Percentiles rank a stretch among this genome's conserved stretches.
Conservation (phyloP, 139 green algal species). For the Pleodorina starrii region DNA sequence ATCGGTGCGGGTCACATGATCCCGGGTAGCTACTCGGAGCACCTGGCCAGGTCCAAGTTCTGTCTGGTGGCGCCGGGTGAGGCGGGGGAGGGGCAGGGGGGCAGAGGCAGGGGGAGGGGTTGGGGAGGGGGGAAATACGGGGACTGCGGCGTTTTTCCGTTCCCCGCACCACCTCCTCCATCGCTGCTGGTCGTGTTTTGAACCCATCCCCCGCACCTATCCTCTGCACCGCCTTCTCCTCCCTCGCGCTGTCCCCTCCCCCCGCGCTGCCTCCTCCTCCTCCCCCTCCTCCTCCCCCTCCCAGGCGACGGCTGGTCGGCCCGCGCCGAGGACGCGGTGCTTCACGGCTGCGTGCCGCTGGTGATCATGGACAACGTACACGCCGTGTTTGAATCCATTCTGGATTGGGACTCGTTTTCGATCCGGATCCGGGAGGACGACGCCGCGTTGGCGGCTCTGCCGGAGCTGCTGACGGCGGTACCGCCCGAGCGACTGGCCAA, state of each 20-base stretch:
- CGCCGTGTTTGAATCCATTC: conserved; percentile 48
- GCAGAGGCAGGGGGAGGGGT: neutral
- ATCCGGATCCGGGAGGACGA: conserved; percentile 47
- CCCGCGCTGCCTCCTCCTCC: too few relatives aligned
- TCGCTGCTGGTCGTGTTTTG: too few relatives aligned
- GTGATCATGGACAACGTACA: conserved; percentile 59
- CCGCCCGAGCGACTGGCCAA: neutral
- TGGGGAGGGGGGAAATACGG: neutral
- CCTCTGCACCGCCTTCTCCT: too few relatives aligned
- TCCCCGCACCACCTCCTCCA: too few relatives aligned
- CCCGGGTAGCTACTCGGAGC: conserved; percentile 36
- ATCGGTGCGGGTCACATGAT: conserved; percentile 32
- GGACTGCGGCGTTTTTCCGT: too few relatives aligned
- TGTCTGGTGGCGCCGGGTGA: conserved; percentile 54
- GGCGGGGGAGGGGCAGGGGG: neutral
- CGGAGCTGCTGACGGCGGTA: conserved; percentile 4
- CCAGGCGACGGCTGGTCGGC: conserved; percentile 64
- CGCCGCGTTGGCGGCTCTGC: conserved; percentile 12
- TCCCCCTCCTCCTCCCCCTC: too few relatives aligned
- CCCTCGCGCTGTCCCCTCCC: too few relatives aligned
- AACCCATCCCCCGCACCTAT: too few relatives aligned
- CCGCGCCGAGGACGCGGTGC: conserved; percentile 72
- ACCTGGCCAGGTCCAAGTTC: conserved; percentile 57
- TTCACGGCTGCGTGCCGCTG: conserved; percentile 81
- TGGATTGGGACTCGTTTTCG: conserved; percentile 51